Evolutionary conservation across 768 basidiomycete species (phyloP), one percentile per base, ranked within the genome.

Genomic region (Mycena epipterygia): DNA sequence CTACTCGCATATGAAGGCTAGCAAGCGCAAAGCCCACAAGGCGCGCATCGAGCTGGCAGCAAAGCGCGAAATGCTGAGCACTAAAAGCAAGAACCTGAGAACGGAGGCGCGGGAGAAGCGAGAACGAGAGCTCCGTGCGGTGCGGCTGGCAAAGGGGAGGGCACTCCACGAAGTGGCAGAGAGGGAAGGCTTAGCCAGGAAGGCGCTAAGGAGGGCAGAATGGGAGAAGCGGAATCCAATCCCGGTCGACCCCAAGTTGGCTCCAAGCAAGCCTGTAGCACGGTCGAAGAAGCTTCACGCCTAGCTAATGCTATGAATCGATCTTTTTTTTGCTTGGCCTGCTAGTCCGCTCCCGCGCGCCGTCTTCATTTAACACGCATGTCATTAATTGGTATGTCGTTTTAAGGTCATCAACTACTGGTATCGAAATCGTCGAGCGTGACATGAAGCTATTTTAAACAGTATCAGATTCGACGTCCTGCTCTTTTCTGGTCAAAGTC

Each of bases 1-100:
- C 72, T 73, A 19, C 61, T 73, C 72, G 55, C 72, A 73, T 32
- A 73, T 73, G 72, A 73, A 73, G n/a, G 25, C 60, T 4, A 46
- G 48, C 23, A 73, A 73, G 51, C 72, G 65, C 48, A 67, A 66
- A 42, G 72, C 68, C 37, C 72, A 63, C 52, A 37, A 27, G 46
- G 61, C 37, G 46, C 64, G 68, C 41, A 6, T 46, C 13, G 72
- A 70, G 60, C 44, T 73, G 14, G 51, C 62, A 2, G 68, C 21
- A 8, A 67, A 73, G 41, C 65, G 62, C 32, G 51, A 35, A 27
- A 32, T 29, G 17, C 55, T 73, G 21, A 14, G 13, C 6, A 56
- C 39, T 5, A 48, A 57, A 33, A 52, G 68, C 25, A 33, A 48
- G 32, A 21, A 9, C n/a, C 8, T 58, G 25, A 44, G 44, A 33